Evolutionary conservation across 345 rosid genomes (phyloP), one percentile per base, ranked within the genome.

Genomic region (Boechera retrofracta): DNA sequence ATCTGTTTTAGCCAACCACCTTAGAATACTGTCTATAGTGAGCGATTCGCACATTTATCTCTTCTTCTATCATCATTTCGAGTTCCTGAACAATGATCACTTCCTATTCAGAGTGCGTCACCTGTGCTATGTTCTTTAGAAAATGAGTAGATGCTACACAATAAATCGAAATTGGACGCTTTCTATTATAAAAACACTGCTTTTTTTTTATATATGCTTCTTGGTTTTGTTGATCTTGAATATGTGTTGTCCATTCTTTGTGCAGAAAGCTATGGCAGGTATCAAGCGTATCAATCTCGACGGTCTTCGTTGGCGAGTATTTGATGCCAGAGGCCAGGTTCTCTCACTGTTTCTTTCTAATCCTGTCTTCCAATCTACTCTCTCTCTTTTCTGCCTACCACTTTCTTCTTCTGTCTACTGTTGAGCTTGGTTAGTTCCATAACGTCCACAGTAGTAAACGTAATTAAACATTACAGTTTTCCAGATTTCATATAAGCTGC

Each of bases 251-350:
- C 24, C 24, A 6, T 55, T 73, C 33, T 56, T 71, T 59, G 48
- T 83, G 81, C 92, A 95, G 99, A 96, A 84, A 91, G 98, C 98
- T 42, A 80, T 89, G 77, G 96, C 99, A 65, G 99, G 98, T 36
- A 79, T 96, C 67, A 87, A 84, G 84, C 89, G 97, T 66, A 96
- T 93, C 74, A 82, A 91, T 81, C 85, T 96, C 36, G 99, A 96
- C 62, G 99, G 99, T 68, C 85, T 96, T 64, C 82, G 97, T 5
- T 96, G 99, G 99, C 85, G 87, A 76, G 97, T 96, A 10, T 96
- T 96, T 73, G 99, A 96, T 89, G 99, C 99, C 53, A 91, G 87
- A 82, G 99, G 93, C 85, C 96, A 96, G 94, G 99, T 95, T 79
- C 62, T 72, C 3, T 16, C 41, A 10, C 6, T 47, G 18, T 74